Evolutionary conservation across 148 eudicot genomes (phyloP).

Genomic region (Mesembryanthemum crystallinum): DNA sequence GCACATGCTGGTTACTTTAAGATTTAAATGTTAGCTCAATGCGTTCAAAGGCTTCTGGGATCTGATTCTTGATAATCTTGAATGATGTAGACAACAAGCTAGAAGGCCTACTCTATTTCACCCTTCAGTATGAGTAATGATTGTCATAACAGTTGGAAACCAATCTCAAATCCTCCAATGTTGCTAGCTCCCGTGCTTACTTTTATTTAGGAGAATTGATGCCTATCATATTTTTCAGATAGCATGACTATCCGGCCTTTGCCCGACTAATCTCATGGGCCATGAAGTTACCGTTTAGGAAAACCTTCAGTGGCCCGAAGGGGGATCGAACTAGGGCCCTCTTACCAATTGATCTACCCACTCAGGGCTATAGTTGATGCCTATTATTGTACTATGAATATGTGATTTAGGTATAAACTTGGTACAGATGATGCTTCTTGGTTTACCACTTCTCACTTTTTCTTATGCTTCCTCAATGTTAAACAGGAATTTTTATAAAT

Average conservation of each 20-base stretch:
- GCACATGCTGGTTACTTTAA: neutral
- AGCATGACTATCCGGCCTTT: too few relatives aligned
- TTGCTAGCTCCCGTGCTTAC: neutral
- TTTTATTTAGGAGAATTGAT: neutral
- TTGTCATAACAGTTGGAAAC: neutral
- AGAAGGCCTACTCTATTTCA: neutral
- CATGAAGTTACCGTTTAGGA: too few relatives aligned
- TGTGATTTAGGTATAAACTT: neutral
- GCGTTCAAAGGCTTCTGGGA: neutral
- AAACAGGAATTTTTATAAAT: neutral
- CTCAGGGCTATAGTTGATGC: too few relatives aligned
- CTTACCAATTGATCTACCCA: too few relatives aligned
- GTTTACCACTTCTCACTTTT: neutral
- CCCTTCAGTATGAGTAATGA: neutral
- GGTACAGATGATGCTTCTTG: neutral
- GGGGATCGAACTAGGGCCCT: too few relatives aligned
- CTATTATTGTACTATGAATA: neutral
- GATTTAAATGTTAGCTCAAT: neutral
- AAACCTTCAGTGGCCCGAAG: too few relatives aligned
- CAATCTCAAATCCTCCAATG: neutral
- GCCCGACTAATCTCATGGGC: too few relatives aligned
- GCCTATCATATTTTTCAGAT: too few relatives aligned
- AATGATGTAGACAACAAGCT: neutral
- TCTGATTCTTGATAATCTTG: neutral
- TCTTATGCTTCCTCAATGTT: neutral